Percentiles rank a stretch among this genome's conserved stretches.
phyloP scores from a whole-genome alignment of 331 rosid species.

The Quercus lobata region DNA sequence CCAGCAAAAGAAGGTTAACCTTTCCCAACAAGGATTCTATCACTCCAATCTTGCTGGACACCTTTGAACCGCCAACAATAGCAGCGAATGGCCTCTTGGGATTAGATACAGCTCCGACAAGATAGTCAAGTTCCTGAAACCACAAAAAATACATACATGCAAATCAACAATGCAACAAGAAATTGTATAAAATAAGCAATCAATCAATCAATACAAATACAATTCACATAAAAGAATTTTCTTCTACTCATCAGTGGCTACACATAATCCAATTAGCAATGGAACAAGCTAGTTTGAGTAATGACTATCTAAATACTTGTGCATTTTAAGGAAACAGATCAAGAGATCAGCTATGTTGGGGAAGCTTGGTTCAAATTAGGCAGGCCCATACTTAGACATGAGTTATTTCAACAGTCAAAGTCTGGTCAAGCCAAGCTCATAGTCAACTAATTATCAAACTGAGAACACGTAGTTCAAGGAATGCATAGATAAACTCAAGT shows the following conservation, averaged over 20 bases:
- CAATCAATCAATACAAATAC: not conserved
- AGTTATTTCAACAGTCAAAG: not conserved
- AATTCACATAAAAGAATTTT: not conserved
- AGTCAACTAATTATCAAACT: not conserved
- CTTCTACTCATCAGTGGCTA: not conserved
- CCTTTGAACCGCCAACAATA: conserved; percentile 94
- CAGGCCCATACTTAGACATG: not conserved
- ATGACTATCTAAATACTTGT: not conserved
- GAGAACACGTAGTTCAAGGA: not conserved
- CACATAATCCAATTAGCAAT: not conserved
- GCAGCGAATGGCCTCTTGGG: conserved; percentile 98
- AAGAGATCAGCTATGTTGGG: not conserved
- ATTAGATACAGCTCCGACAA: conserved; percentile 84
- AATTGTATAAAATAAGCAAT: not conserved
- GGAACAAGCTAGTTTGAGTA: not conserved
- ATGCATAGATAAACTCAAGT: not conserved
- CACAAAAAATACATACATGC: conserved; percentile 11
- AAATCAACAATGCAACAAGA: not conserved
- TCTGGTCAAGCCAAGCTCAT: not conserved
- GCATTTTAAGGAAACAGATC: not conserved
- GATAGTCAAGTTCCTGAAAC: conserved; percentile 87
- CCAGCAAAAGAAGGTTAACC: conserved; percentile 74
- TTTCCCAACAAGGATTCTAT: conserved; percentile 85
- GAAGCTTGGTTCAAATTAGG: not conserved
- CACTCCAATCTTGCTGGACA: conserved; percentile 89